These are phyloP conservation scores for Trametes villosa DNA, from an alignment of 768 basidiomycete genomes.

Conservation along the genomic window DNA sequence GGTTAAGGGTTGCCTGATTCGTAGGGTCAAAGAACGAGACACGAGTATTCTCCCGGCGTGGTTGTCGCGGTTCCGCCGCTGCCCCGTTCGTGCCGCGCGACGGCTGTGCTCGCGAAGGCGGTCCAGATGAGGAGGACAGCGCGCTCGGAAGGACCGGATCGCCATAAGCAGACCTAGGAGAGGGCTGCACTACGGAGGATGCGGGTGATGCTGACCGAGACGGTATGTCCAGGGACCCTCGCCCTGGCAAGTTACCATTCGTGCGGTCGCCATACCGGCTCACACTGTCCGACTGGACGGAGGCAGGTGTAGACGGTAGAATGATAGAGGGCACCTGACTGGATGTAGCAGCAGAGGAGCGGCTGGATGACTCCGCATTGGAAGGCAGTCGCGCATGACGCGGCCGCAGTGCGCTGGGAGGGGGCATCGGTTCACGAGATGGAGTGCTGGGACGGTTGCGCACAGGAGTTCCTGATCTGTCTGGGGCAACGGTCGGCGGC, in stretches of 20 bases:
- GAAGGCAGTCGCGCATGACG: conserved; percentile 48
- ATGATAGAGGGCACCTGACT: conserved; percentile 35
- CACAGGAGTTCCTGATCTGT: conserved; percentile 20
- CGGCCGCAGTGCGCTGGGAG: conserved; percentile 41
- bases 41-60: conserved; percentile 67
- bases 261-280: conserved; percentile 3
- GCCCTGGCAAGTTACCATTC: conserved; percentile 10
- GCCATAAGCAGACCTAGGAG: conserved; percentile 19
- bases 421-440: conserved; percentile 29
- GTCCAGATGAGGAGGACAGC: not conserved
- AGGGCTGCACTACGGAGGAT: conserved; percentile 17
- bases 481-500: conserved; percentile 16
- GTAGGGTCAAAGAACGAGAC: conserved; percentile 84
- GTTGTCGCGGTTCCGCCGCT: conserved; percentile 37
- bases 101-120: conserved; percentile 7
- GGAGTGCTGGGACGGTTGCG: conserved; percentile 29
- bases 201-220: conserved; percentile 14
- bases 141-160: not conserved
- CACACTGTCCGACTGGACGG: conserved; percentile 27
- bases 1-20: conserved; percentile 75
- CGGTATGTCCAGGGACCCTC: conserved; percentile 14
- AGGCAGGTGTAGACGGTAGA: conserved; percentile 29
- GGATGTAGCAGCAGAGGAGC: conserved; percentile 29
- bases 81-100: conserved; percentile 17
- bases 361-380: conserved; percentile 39